Percentiles rank a stretch among this genome's conserved stretches.
Conservation (phyloP, 2,329 filamentous ascomycete species). For the Ophiostoma ulmi region DNA sequence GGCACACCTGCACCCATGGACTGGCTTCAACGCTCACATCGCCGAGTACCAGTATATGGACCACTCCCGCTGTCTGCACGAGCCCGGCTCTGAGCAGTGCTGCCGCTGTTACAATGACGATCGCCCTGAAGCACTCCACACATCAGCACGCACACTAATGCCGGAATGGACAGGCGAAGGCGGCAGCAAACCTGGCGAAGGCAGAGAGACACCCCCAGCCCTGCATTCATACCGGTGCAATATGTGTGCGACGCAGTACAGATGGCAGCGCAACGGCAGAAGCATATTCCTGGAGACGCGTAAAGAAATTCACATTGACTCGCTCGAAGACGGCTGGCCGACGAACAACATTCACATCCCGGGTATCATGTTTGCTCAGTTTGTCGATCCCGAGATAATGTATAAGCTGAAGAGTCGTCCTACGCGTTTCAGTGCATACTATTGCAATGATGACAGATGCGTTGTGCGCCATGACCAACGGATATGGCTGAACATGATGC, state of each 20-base stretch:
- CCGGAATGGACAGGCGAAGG: background rate
- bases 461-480: background rate
- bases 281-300: slow-evolving; percentile 1
- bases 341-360: background rate
- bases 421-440: background rate
- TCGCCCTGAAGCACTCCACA: background rate
- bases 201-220: background rate
- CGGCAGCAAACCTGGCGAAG: too few relatives aligned
- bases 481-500: background rate
- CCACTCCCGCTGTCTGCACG: background rate
- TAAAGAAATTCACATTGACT: background rate
- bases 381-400: background rate
- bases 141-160: background rate
- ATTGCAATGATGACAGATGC: background rate
- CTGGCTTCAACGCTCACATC: background rate
- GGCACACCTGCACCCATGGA: slow-evolving; percentile 1
- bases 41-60: background rate
- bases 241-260: background rate
- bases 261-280: background rate
- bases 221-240: background rate
- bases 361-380: background rate
- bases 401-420: background rate
- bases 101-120: slow-evolving; percentile 8
- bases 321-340: background rate
- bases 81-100: background rate